Base-by-base conservation (phyloP, 495 filamentous ascomycete genomes). In the Hypoxylon subgilvum region DNA sequence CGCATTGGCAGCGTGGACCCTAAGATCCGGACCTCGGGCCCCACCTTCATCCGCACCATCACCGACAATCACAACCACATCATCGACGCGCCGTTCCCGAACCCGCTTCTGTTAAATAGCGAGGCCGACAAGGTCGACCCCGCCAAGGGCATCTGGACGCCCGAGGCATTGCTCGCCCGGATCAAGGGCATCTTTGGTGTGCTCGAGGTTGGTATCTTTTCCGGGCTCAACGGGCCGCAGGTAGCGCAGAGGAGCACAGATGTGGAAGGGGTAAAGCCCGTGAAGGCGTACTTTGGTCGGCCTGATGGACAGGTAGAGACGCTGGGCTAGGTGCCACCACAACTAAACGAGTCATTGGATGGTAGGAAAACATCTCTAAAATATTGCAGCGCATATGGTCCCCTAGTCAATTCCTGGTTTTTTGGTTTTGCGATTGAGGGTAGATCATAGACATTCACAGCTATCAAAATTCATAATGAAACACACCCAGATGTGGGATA, bases 21-120 rank as follows among this genome's bases (percentile, higher is more conserved):
- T 6, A 74, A 70, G 12, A 79, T 97, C 36, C 85, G 94, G 25
- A 76, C 83, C 43, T 88, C 87, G 8, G 70, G 80, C 1, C 75
- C 84, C 25, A 77, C 79, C 16, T 84, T 88, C 25, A 90, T 89
- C 10, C 89, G 90, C 2, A 78, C 91, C 19, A 88, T 95, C 66
- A 97, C 95, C 9, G 94, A 98, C 73, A 96, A 98, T 70, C 86
- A 84, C 57, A 89, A 96, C 79, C 93, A 89, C 80, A 88, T 98
- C 53, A 84, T 98, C 61, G 94, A 97, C 67, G 94, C 92, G 8
- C 88, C 89, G 0, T 97, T 98, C 76, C 74, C 77, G 28, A 79
- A n/a, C n/a, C n/a, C 86, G 7, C 76, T 96, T 21, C 74, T 89
- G 18, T 82, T 87, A 23, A 68, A 82, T 27, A 70, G 73, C 13